Evolutionary conservation across 1,139 yeast species (phyloP), one percentile per base, ranked within the genome.

Genomic region (Kodamaea sp.): DNA sequence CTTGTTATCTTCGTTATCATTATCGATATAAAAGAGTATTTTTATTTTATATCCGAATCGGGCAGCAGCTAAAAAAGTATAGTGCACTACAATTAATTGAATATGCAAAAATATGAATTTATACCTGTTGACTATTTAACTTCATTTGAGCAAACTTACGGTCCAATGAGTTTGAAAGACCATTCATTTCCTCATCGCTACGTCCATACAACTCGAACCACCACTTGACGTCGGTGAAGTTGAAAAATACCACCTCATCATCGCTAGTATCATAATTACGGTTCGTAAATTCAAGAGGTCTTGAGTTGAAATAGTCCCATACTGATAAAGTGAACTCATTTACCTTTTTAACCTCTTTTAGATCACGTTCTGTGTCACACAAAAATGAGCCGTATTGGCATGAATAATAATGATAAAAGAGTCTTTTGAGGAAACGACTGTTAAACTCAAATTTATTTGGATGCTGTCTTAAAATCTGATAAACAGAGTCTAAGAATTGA

Each of bases 361-460:
- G 53, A 46, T 88, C 96, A 35, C 67, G 60, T 54, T 92, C 96
- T 29, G 76, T 74, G 55, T 92, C 85, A 52, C 78, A 80, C 37
- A 94, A 60, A 53, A 92, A 92, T 1, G 96, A 80, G 3, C 98
- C 98, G 59, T 89, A 92, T 58, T 92, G 98, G 55, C 97, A 89
- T 1, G 97, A 86, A 55, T 90, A 88, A 35, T 85, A 69, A 60
- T 92, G 98, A 55, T 92, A 92, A 27, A 88, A 73, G 38, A 92
- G 65, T 36, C 97, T 65, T 50, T 96, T 75, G 48, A 94, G 62
- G 53, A 92, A 89, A 36, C 97, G 67, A 56, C 90, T 96, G 53
- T 90, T 89, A 63, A 82, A 90, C 60, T 92, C 96, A 60, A 92
- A 92, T 34, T 70, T 64, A 1, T 65, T 55, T 0, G 96, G 95